A percentile compares a stretch with the other conserved stretches of the same genome.
Evolutionary conservation across 306 rosid genomes (phyloP).

Genomic region (Sicyos edulis): DNA sequence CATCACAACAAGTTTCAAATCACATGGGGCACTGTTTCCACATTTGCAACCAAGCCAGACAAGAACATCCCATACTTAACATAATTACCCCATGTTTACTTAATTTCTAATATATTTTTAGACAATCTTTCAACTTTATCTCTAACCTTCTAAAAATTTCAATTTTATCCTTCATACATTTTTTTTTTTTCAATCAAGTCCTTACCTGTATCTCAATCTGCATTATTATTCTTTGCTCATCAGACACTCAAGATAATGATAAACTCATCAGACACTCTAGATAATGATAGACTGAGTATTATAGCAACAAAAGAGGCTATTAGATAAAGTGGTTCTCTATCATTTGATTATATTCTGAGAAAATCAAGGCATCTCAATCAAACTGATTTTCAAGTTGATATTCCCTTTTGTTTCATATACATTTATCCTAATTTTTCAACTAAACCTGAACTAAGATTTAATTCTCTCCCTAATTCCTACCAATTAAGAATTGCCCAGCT

Average conservation of each 20-base stretch:
- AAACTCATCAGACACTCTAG: neutral
- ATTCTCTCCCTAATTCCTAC: conserved; percentile 17
- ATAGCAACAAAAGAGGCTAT: neutral
- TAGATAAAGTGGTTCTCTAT: neutral
- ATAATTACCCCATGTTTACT: neutral
- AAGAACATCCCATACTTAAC: neutral
- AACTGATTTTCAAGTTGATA: conserved; percentile 10
- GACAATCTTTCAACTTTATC: neutral
- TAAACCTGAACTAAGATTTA: conserved; percentile 14
- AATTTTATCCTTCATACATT: neutral
- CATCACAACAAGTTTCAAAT: conserved; percentile 6
- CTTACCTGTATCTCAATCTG: neutral
- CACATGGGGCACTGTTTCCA: neutral
- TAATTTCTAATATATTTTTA: neutral
- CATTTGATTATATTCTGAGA: conserved; percentile 12
- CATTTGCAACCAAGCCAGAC: neutral
- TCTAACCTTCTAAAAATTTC: neutral
- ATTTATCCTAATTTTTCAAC: conserved; percentile 18
- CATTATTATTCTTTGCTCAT: too few relatives aligned
- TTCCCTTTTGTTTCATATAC: conserved; percentile 17
- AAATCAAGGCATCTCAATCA: conserved; percentile 14
- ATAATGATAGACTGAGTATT: neutral
- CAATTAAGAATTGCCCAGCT: conserved; percentile 13
- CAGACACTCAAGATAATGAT: too few relatives aligned
- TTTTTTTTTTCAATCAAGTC: neutral